phyloP scores from a whole-genome alignment of 2,329 filamentous ascomycete genomes.

The Colletotrichum eleusines region DNA sequence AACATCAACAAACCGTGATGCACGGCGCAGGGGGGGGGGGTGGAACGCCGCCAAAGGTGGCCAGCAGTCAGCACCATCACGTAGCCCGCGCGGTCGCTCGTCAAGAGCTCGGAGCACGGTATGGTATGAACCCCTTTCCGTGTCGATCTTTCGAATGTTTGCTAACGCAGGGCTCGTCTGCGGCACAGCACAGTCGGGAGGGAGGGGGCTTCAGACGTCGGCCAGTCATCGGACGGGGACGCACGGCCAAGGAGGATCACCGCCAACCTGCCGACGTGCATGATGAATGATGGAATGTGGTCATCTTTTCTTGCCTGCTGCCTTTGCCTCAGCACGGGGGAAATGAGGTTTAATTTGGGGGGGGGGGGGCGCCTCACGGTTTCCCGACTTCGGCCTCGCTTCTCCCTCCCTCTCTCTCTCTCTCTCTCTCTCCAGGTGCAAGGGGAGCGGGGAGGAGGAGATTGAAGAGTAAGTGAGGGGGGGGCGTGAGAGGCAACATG shows the following conservation, averaged over 20 bases:
- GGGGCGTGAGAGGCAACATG: not conserved
- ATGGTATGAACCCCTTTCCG: constrained; percentile 15
- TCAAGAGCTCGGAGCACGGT: constrained; percentile 33
- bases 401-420: not conserved
- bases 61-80: not conserved
- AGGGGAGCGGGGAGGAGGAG: not conserved
- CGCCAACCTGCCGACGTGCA: constrained; percentile 29
- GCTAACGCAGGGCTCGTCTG: constrained; percentile 13
- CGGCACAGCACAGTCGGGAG: constrained; percentile 12
- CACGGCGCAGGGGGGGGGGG: constrained; percentile 24
- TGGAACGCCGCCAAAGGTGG: not conserved
- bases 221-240: not conserved
- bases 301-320: not conserved
- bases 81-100: constrained; percentile 33
- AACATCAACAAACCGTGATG: constrained; percentile 12
- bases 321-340: constrained; percentile 28
- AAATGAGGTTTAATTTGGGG: not conserved
- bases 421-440: no score
- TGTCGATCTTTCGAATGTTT: constrained; percentile 27
- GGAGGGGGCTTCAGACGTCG: not conserved
- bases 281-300: constrained; percentile 3
- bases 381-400: constrained; percentile 6
- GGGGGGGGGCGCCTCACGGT: constrained; percentile 10
- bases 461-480: not conserved
- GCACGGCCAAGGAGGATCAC: constrained; percentile 4